Conservation (phyloP, 345 rosid genomes). For the Boechera retrofracta region DNA sequence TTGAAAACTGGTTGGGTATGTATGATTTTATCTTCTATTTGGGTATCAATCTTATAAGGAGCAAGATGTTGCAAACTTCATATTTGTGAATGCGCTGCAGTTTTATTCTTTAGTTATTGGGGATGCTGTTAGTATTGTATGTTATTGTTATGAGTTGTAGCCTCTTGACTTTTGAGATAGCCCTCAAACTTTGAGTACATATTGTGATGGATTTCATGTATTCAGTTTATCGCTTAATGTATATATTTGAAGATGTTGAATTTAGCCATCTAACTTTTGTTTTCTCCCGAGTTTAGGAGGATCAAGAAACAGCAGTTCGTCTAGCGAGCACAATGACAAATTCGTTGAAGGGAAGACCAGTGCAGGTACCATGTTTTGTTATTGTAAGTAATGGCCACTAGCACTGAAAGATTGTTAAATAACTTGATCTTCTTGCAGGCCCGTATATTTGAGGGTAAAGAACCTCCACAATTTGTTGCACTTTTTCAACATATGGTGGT, state of each 20-base stretch:
- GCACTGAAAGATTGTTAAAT: conserved; percentile 15
- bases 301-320: conserved; percentile 75
- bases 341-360: conserved; percentile 91
- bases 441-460: conserved; percentile 86
- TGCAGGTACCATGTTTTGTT: conserved; percentile 65
- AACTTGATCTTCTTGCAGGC: conserved; percentile 61
- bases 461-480: conserved; percentile 93
- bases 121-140: conserved; percentile 11
- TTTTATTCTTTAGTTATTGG: neutral
- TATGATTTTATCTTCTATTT: conserved; percentile 10
- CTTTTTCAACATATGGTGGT: conserved; percentile 91
- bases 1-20: neutral
- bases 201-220: conserved; percentile 8
- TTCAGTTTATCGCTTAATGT: neutral
- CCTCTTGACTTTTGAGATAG: conserved; percentile 4
- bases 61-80: conserved; percentile 21
- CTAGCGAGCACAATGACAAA: conserved; percentile 78
- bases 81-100: neutral
- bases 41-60: neutral
- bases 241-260: conserved; percentile 24
- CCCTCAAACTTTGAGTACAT: conserved; percentile 24
- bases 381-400: conserved; percentile 11
- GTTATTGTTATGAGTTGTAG: neutral
- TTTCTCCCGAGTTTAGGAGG: conserved; percentile 63
- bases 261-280: conserved; percentile 17